phyloP scores from a whole-genome alignment of 257 asterid species.

The Mitragyna speciosa region DNA sequence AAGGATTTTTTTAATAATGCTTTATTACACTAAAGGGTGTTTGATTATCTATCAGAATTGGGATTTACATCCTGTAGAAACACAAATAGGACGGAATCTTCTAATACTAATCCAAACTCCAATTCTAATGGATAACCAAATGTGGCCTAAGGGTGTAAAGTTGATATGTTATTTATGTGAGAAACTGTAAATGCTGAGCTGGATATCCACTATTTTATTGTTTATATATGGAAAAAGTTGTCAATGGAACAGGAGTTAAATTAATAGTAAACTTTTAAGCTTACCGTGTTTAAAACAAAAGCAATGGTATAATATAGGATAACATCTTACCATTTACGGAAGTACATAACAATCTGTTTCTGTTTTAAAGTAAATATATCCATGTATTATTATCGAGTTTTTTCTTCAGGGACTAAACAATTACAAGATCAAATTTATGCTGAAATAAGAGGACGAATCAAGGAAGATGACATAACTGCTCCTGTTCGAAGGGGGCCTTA shows the following conservation, averaged over 20 bases:
- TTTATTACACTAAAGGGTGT: too few relatives aligned
- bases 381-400: conserved; percentile 1
- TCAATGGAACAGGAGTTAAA: background rate
- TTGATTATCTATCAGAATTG: background rate
- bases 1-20: too few relatives aligned
- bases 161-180: background rate
- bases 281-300: background rate
- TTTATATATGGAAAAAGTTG: background rate
- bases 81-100: too few relatives aligned
- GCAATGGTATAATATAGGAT: too few relatives aligned
- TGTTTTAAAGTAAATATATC: too few relatives aligned
- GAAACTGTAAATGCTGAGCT: too few relatives aligned
- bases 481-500: conserved; percentile 68
- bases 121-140: too few relatives aligned
- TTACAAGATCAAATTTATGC: conserved; percentile 68
- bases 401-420: conserved; percentile 61
- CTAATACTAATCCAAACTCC: too few relatives aligned
- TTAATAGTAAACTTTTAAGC: too few relatives aligned
- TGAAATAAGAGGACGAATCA: conserved; percentile 79
- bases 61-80: too few relatives aligned
- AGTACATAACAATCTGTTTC: background rate
- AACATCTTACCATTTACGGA: too few relatives aligned
- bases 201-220: background rate
- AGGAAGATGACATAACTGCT: conserved; percentile 88
- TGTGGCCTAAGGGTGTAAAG: too few relatives aligned